These are phyloP conservation scores for Thuidium tamariscinum DNA, from an alignment of 225 moss, liverwort and hornwort genomes.

Conservation along the genomic window DNA sequence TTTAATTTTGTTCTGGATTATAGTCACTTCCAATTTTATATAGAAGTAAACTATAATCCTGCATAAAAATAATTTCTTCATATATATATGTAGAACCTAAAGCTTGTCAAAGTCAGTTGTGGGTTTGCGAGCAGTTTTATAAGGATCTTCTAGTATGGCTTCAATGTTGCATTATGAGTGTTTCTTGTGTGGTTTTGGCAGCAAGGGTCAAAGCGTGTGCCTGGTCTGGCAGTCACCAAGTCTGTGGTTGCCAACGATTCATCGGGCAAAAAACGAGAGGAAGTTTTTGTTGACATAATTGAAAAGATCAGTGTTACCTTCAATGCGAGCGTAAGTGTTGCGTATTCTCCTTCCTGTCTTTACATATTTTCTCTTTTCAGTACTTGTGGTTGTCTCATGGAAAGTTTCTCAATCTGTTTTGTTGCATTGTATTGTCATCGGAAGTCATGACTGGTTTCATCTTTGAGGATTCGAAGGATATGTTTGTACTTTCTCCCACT, in stretches of 20 bases:
- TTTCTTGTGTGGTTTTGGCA: conserved; percentile 26
- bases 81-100: background rate
- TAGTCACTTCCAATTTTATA: background rate
- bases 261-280: conserved; percentile 90
- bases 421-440: background rate
- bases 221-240: conserved; percentile 94
- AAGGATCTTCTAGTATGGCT: background rate
- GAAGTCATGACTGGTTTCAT: background rate
- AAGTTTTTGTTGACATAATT: conserved; percentile 97
- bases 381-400: background rate
- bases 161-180: background rate
- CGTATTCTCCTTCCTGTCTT: background rate
- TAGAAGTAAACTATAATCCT: background rate
- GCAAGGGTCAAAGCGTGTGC: conserved; percentile 95
- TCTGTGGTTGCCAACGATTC: conserved; percentile 81
- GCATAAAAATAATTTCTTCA: background rate
- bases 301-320: conserved; percentile 99
- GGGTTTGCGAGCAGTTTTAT: background rate
- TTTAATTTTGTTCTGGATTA: background rate
- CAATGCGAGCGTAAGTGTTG: conserved; percentile 74
- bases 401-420: background rate
- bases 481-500: background rate
- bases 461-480: background rate
- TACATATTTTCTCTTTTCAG: background rate
- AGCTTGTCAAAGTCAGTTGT: background rate